Evolutionary conservation across 495 filamentous ascomycete species (phyloP).

Genomic region (Lentithecium fluviatile): DNA sequence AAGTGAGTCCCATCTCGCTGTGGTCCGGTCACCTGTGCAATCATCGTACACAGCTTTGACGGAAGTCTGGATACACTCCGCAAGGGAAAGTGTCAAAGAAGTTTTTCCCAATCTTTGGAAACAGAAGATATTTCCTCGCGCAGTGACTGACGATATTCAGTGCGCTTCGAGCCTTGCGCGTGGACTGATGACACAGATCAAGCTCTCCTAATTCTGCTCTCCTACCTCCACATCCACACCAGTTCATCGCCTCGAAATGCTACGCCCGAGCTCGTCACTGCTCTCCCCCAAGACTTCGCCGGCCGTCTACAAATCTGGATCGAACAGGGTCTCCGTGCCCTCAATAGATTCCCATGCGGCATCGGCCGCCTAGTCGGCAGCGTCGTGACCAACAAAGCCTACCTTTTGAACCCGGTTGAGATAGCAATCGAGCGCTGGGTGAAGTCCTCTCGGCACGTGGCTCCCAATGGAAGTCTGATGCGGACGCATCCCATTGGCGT

Average conservation of each 20-base stretch:
- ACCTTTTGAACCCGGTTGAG: constrained; percentile 37
- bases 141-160: constrained; percentile 6
- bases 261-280: neutral
- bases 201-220: constrained; percentile 46
- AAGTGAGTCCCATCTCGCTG: constrained; percentile 15
- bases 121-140: neutral
- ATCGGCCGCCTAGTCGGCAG: constrained; percentile 44
- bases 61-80: no score
- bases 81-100: no score
- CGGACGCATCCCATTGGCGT: constrained; percentile 49
- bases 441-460: constrained; percentile 36
- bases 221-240: constrained; percentile 44
- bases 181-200: constrained; percentile 58
- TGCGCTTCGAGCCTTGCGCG: constrained; percentile 40
- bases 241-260: no score
- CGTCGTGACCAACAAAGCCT: constrained; percentile 40
- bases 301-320: constrained; percentile 47
- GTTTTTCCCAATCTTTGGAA: neutral
- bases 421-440: constrained; percentile 44
- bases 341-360: constrained; percentile 47
- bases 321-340: constrained; percentile 43
- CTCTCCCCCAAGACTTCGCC: constrained; percentile 43
- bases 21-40: no score
- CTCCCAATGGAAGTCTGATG: constrained; percentile 53
- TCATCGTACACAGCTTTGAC: no score